Conservation (phyloP, 495 filamentous ascomycete genomes). For the Daldinia vernicosa region DNA sequence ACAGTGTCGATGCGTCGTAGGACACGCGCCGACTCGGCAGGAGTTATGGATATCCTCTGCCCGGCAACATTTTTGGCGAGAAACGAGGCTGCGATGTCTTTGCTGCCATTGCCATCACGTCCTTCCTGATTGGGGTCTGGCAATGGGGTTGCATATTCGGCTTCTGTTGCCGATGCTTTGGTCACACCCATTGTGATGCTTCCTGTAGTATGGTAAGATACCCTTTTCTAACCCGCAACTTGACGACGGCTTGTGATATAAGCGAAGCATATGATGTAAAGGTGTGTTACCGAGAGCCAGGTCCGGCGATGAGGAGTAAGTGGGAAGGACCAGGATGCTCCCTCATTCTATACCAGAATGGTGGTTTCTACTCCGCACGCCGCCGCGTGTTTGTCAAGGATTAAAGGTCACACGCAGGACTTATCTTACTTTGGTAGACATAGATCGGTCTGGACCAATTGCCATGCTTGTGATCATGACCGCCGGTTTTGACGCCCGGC, state of each 20-base stretch:
- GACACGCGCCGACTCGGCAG: conserved; percentile 35
- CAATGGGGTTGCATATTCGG: not conserved
- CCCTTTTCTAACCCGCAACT: not conserved
- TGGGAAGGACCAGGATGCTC: not conserved
- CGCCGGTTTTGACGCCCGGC: not conserved
- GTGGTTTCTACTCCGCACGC: conserved; percentile 2
- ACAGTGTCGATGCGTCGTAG: conserved; percentile 48
- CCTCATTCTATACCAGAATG: not conserved
- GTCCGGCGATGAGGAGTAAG: conserved; percentile 33
- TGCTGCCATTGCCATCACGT: not conserved
- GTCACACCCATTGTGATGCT: conserved; percentile 16
- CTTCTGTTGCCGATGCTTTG: not conserved
- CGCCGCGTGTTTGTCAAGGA: conserved; percentile 3
- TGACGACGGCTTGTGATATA: not conserved
- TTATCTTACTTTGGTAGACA: not conserved
- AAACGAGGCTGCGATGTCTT: conserved; percentile 29
- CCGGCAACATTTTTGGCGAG: conserved; percentile 24
- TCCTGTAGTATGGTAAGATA: not conserved
- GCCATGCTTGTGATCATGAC: not conserved
- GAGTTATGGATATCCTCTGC: conserved; percentile 20
- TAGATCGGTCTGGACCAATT: not conserved
- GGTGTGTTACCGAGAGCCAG: conserved; percentile 17
- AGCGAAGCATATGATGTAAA: conserved; percentile 4
- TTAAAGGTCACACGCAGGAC: not conserved
- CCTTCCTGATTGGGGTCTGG: not conserved